Evolutionary conservation across 768 basidiomycete species (phyloP), one percentile per base, ranked within the genome.

Genomic region (Hebeloma cylindrosporum): DNA sequence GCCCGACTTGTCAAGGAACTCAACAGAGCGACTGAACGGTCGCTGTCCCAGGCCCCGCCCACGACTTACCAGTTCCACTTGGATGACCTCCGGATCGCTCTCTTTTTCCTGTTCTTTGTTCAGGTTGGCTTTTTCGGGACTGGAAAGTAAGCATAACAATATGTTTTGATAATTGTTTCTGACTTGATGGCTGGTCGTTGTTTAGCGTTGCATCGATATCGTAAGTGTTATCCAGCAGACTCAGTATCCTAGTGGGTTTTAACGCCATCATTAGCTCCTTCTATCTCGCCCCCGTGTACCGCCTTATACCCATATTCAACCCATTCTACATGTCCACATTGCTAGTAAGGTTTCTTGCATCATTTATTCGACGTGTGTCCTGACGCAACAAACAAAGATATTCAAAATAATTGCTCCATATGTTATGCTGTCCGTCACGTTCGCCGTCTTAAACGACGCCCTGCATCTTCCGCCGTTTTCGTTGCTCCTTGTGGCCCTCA

Each of bases 121-220:
- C 90, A 93, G 55, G 78, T 89, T 30, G 90, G 82, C 2, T 92
- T 91, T 64, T 91, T 90, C 58, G 89, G 89, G 6, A 88, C 80
- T 27, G 87, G 87, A 69, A 89, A 87, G 85, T 86, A 65, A 54
- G 85, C 73, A 3, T 18, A 14, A 28, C 25, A 16, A 11, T 21
- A 6, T 3, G 25, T 32, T 21, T 20, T 16, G 28, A 26, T 13
- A 23, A 10, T n/a, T 4, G 25, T 33, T 28, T 30, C 23, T 50
- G 20, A 53, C 37, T 40, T 21, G 43, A 36, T 43, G 40, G 23
- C 3, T 9, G 7, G 21, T 37, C n/a, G n/a, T n/a, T n/a, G n/a
- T 53, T 10, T 40, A 91, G 86, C 54, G 82, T 88, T 35, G 85
- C 86, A n/a, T 87, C 86, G 7, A 90, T 91, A 58, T 86, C 88